These are phyloP conservation scores for Leccinum broughii DNA, from an alignment of 768 basidiomycete species.

Conservation along the genomic window DNA sequence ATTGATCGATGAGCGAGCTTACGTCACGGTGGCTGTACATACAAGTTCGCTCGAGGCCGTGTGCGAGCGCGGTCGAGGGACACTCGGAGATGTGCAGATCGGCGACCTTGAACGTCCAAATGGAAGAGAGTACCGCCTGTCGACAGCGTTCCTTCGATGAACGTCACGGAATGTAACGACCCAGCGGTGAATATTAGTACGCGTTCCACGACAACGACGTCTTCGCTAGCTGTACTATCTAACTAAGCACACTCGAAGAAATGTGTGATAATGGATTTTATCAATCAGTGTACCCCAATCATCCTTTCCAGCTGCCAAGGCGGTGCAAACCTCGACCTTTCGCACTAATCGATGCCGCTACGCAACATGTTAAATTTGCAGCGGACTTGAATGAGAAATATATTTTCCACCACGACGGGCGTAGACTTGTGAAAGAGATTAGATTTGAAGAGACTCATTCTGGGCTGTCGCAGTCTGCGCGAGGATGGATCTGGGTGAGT, in stretches of 20 bases:
- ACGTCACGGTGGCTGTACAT: too few species aligned
- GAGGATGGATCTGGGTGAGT: neutral
- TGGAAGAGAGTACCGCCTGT: constrained; percentile 2
- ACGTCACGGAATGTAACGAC: constrained; percentile 3
- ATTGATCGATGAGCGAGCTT: too few species aligned
- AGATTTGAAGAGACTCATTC: neutral
- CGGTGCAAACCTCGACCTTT: neutral
- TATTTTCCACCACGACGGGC: neutral
- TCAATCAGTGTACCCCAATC: neutral
- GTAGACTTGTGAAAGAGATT: neutral
- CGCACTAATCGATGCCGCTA: neutral
- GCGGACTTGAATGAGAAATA: neutral
- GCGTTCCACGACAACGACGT: constrained; percentile 15
- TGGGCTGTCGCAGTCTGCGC: neutral
- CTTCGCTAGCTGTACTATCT: neutral
- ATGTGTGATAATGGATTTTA: neutral
- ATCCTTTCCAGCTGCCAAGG: neutral
- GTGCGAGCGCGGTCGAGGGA: neutral
- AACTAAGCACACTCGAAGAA: neutral
- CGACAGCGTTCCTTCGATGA: neutral
- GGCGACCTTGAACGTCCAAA: constrained; percentile 13
- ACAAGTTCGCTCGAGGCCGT: neutral
- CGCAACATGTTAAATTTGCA: neutral
- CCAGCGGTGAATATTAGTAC: constrained; percentile 11
- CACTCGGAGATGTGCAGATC: constrained; percentile 1